Evolutionary conservation across 176 grass and related monocot genomes (phyloP).

Genomic region (Dactylis glomerata): DNA sequence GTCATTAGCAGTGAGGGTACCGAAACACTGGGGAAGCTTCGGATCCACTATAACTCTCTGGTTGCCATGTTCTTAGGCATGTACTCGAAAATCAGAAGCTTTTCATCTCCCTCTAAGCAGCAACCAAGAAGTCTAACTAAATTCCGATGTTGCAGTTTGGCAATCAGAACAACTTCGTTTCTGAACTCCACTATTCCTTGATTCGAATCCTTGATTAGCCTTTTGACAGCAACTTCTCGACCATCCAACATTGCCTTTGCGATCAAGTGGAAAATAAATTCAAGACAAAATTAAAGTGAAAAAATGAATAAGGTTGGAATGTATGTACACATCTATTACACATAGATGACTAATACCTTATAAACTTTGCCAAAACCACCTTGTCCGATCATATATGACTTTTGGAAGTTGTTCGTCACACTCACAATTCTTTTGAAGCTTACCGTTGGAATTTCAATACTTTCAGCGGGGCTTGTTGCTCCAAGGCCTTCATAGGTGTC

Average conservation of each 20-base stretch:
- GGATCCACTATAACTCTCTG: neutral
- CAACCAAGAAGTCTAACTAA: constrained; percentile 1
- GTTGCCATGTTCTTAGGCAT: constrained; percentile 1
- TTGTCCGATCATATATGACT: constrained; percentile 14
- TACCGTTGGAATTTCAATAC: constrained; percentile 16
- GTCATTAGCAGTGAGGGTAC: neutral
- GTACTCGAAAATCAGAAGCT: neutral
- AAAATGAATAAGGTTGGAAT: neutral
- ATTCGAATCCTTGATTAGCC: neutral
- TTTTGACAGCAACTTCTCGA: neutral
- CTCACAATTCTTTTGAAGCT: constrained; percentile 4
- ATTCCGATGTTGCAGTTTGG: neutral
- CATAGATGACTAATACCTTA: constrained; percentile 20
- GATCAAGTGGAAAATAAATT: neutral
- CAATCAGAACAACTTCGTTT: neutral
- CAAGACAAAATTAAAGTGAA: neutral
- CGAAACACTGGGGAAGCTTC: neutral
- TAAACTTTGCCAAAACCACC: constrained; percentile 43
- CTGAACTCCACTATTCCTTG: neutral
- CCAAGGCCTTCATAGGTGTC: neutral
- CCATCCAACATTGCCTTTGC: neutral
- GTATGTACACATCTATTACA: neutral
- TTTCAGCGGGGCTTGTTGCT: neutral
- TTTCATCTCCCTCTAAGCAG: constrained; percentile 7
- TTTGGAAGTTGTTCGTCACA: constrained; percentile 26